These are phyloP conservation scores for Rutstroemia sp. DNA, from an alignment of 2,329 filamentous ascomycete genomes.

Conservation along the genomic window DNA sequence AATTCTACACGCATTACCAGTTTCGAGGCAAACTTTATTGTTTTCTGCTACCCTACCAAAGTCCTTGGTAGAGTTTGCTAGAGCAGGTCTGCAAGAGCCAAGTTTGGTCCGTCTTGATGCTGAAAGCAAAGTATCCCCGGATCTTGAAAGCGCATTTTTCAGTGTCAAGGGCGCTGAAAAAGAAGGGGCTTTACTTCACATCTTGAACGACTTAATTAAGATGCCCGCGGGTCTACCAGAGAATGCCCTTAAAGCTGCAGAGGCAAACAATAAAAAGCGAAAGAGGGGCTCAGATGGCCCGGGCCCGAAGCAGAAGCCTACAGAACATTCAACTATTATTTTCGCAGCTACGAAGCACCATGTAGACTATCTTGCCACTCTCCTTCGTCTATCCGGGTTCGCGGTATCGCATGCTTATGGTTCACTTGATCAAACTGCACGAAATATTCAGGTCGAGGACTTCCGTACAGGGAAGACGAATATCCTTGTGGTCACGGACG, in stretches of 20 bases:
- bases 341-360: conserved; percentile 96
- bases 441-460: conserved; percentile 84
- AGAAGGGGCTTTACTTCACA: conserved; percentile 82
- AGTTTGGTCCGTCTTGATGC: conserved; percentile 84
- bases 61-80: conserved; percentile 90
- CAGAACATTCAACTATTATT: conserved; percentile 86
- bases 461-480: conserved; percentile 81
- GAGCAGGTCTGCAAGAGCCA: conserved; percentile 87
- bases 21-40: conserved; percentile 78
- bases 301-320: conserved; percentile 61
- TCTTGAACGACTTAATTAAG: conserved; percentile 87
- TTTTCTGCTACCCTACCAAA: conserved; percentile 95
- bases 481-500: conserved; percentile 91
- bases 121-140: conserved; percentile 92
- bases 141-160: conserved; percentile 94
- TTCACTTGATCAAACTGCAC: conserved; percentile 85
- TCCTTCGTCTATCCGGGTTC: conserved; percentile 79
- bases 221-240: conserved; percentile 66
- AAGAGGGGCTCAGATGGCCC: conserved; percentile 53
- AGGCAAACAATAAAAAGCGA: conserved; percentile 55
- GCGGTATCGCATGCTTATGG: conserved; percentile 92
- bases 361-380: conserved; percentile 79
- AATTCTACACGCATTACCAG: conserved; percentile 81
- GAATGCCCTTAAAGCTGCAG: conserved; percentile 31
- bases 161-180: conserved; percentile 88